Evolutionary conservation across 1,284 basidiomycete species (phyloP).

Genomic region (Tylopilus sp.): DNA sequence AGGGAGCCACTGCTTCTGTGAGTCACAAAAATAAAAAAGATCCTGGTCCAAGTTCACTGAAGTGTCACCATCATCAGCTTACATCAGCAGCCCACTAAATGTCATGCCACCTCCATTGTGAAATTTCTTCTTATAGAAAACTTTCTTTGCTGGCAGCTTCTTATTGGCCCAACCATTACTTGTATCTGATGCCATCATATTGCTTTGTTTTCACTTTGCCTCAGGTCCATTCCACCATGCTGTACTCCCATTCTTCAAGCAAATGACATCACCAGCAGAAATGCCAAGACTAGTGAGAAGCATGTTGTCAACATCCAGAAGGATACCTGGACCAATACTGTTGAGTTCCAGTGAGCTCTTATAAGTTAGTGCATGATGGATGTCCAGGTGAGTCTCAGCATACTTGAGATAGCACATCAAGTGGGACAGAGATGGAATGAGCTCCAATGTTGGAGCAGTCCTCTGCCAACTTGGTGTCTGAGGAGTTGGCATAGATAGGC

Average conservation of each 20-base stretch:
- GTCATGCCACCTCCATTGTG: not conserved
- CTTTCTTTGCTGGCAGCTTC: not conserved
- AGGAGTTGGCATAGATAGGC: not conserved
- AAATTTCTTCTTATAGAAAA: not conserved
- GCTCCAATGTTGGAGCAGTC: not conserved
- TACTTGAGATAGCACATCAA: constrained; percentile 5
- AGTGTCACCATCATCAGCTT: not conserved
- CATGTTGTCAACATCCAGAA: not conserved
- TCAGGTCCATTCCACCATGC: constrained; percentile 23
- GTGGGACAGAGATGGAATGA: constrained; percentile 4
- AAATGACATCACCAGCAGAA: constrained; percentile 21
- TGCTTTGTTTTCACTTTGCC: constrained; percentile 17
- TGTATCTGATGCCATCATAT: not conserved
- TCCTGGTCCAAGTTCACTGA: not conserved
- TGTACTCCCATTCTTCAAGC: constrained; percentile 24
- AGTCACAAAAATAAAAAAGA: constrained; percentile 3
- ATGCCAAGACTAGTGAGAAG: constrained; percentile 17
- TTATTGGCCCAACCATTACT: not conserved
- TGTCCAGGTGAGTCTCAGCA: not conserved
- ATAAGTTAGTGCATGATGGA: not conserved
- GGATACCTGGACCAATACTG: not conserved
- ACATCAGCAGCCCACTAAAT: not conserved
- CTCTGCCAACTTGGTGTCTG: not conserved
- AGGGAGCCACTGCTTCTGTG: constrained; percentile 10
- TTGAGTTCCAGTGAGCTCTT: not conserved